phyloP scores from a whole-genome alignment of 1,284 basidiomycete species.

The Sphaerobolus stellatus region DNA sequence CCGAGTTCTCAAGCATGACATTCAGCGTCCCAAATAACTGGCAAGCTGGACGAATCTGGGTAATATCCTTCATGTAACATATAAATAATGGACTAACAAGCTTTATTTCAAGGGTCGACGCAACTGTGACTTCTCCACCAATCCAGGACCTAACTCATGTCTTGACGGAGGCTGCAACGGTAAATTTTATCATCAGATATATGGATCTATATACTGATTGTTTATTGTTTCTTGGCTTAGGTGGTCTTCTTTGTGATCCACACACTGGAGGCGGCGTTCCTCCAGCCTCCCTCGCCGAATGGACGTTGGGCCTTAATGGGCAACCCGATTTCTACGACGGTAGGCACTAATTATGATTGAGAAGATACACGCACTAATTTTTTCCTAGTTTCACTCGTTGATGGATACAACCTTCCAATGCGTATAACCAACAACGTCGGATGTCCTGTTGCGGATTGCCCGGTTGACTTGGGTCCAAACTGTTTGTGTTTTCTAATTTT shows the following conservation, averaged over 20 bases:
- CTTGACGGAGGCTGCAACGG: slow-evolving; percentile 27
- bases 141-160: slow-evolving; percentile 26
- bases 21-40: slow-evolving; percentile 40
- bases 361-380: background rate
- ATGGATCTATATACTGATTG: too few relatives aligned
- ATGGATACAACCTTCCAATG: slow-evolving; percentile 61
- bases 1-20: slow-evolving; percentile 28
- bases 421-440: slow-evolving; percentile 50
- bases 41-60: slow-evolving; percentile 41
- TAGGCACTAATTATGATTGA: slow-evolving; percentile 17
- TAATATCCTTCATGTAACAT: slow-evolving; percentile 9
- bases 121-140: slow-evolving; percentile 38
- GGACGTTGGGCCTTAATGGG: slow-evolving; percentile 43
- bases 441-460: slow-evolving; percentile 51
- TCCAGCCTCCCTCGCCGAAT: slow-evolving; percentile 60
- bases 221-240: too few relatives aligned
- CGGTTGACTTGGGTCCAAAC: slow-evolving; percentile 52
- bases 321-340: slow-evolving; percentile 49
- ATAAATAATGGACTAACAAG: too few relatives aligned
- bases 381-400: background rate
- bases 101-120: slow-evolving; percentile 31
- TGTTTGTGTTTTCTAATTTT: slow-evolving; percentile 31
- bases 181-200: too few relatives aligned
- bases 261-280: slow-evolving; percentile 55
- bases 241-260: slow-evolving; percentile 52